Evolutionary conservation across 2,329 filamentous ascomycete species (phyloP).

Genomic region (Phoma herbarum): DNA sequence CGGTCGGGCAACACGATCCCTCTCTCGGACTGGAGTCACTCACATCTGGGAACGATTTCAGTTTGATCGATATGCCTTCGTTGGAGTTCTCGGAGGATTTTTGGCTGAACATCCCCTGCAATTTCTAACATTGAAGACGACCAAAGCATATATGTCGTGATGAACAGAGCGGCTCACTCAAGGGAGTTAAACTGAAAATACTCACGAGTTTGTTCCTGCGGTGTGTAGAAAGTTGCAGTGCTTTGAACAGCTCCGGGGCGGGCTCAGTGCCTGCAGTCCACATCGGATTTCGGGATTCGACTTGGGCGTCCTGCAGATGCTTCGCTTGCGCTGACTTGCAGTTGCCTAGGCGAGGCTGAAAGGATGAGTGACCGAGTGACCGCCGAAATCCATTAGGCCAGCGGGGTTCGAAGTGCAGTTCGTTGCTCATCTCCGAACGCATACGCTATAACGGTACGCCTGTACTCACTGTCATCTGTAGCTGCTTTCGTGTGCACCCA

Average conservation of each 20-base stretch:
- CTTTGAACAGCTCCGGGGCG: no score
- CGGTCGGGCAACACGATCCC: not conserved
- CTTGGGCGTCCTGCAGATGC: not conserved
- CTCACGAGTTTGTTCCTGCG: not conserved
- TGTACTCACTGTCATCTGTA: not conserved
- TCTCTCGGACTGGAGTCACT: slow-evolving; percentile 10
- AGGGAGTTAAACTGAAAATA: not conserved
- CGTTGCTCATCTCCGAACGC: not conserved
- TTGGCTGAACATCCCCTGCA: slow-evolving; percentile 24
- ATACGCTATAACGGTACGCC: not conserved
- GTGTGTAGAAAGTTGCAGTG: not conserved
- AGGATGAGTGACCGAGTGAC: not conserved
- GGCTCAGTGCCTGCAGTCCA: no score
- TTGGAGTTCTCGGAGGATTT: slow-evolving; percentile 31
- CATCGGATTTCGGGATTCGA: slow-evolving; percentile 1
- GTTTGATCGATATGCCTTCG: slow-evolving; percentile 15
- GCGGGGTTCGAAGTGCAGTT: not conserved
- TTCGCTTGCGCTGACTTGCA: not conserved
- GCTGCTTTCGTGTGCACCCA: no score
- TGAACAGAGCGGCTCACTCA: not conserved
- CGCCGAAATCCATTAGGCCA: not conserved
- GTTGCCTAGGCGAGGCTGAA: not conserved
- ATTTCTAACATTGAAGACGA: slow-evolving; percentile 9
- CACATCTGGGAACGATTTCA: not conserved
- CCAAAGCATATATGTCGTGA: not conserved